phyloP scores from a whole-genome alignment of 1,139 yeast genomes.

The Geotrichum fermentans region DNA sequence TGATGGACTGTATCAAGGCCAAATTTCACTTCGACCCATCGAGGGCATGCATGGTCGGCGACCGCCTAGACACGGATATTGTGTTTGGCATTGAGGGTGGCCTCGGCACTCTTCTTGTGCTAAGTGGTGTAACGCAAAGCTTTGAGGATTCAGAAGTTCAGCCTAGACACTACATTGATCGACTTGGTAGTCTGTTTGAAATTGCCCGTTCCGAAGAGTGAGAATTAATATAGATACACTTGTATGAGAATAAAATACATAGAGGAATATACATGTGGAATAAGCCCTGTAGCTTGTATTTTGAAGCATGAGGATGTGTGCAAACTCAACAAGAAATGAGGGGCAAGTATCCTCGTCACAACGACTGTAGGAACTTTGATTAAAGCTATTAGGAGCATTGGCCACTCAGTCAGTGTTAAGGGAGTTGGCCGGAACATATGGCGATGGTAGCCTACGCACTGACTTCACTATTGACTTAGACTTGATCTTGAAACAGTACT shows the following conservation, averaged over 20 bases:
- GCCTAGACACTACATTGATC: slow-evolving; percentile 68
- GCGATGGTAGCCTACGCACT: too few species aligned
- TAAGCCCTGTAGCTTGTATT: too few species aligned
- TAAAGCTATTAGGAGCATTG: too few species aligned
- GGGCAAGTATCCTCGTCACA: too few species aligned
- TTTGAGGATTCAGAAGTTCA: slow-evolving; percentile 55
- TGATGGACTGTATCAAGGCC: slow-evolving; percentile 86
- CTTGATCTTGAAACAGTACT: too few species aligned
- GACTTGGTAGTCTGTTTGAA: slow-evolving; percentile 71
- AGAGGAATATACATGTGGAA: not conserved
- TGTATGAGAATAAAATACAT: not conserved
- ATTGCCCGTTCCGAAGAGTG: not conserved
- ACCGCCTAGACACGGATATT: slow-evolving; percentile 90
- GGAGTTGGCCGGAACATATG: too few species aligned
- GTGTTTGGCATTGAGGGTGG: slow-evolving; percentile 85
- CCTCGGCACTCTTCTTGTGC: slow-evolving; percentile 72
- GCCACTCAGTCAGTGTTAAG: too few species aligned
- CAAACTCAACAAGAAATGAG: too few species aligned
- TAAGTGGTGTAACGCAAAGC: slow-evolving; percentile 71
- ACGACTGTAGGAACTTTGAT: too few species aligned
- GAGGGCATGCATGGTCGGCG: slow-evolving; percentile 88
- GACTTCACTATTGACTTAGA: too few species aligned
- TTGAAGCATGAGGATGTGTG: not conserved
- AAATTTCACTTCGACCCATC: slow-evolving; percentile 55
- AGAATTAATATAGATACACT: too few species aligned